Evolutionary conservation across 257 asterid species (phyloP), one percentile per base, ranked within the genome.

Genomic region (Penstemon barbatus): DNA sequence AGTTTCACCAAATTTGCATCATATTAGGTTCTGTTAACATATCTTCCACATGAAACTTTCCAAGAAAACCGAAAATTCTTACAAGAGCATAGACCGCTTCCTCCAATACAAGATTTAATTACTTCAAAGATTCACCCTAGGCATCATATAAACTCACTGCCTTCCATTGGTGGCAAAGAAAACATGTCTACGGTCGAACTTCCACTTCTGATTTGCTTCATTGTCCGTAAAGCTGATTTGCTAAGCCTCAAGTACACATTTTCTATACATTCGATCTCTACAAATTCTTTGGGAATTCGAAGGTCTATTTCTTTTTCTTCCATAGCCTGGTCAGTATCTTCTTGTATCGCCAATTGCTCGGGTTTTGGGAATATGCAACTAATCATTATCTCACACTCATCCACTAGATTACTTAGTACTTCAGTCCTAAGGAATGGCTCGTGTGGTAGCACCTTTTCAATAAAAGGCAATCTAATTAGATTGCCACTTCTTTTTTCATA

Each of bases 401-500:
- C 80, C 42, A 89, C 91, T 36, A 87, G 85, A 52, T 79, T 78
- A 43, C 82, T 82, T 51, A 85, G 59, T 25, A 84, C 78, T 9
- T 89, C 88, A 2, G 80, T 79, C 74, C 81, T 78, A 58, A 82
- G 83, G 81, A 89, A 86, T 2, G 97, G 93, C 65, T 89, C 83
- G 4, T 81, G 79, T 4, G 82, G 79, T 4, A 83, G 78, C 67
- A 91, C 92, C 79, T 83, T 84, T 53, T 78, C 89, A 60, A 89
- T 82, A 80, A 85, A 91, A 72, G 89, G 89, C 74, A 81, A 52
- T 11, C 89, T 87, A 65, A 86, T 81, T 25, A 79, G 82, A 49
- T 77, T 90, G 0, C 91, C 89, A 53, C 87, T 84, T 84, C 77
- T 85, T 77, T 87, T 89, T 55, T 86, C 95, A n/a, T 85, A 84